Conservation (phyloP, 2,329 filamentous ascomycete species). For the Cryphonectria naterciae region DNA sequence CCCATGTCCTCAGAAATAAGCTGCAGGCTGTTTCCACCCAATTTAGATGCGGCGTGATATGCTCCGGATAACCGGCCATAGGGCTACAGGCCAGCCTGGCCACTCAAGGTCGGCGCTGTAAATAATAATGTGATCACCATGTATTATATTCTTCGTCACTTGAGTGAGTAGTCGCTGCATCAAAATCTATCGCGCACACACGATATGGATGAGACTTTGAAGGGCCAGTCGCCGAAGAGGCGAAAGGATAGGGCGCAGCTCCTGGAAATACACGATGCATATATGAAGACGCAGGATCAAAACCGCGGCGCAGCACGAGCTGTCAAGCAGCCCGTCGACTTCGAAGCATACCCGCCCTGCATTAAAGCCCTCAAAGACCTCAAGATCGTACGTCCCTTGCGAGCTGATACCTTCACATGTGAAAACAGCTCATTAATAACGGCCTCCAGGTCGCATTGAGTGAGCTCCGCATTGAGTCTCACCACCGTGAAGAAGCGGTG, state of each 20-base stretch:
- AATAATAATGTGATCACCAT: not conserved
- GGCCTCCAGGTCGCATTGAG: not conserved
- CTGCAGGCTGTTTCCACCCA: not conserved
- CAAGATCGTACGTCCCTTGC: not conserved
- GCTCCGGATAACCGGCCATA: not conserved
- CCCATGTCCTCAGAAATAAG: not conserved
- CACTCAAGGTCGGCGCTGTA: not conserved
- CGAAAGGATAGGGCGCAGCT: not conserved
- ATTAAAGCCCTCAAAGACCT: not conserved
- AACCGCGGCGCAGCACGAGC: not conserved
- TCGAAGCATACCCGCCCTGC: not conserved
- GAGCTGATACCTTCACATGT: not conserved
- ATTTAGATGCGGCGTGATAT: not conserved
- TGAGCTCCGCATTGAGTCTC: not conserved
- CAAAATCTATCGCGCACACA: not conserved
- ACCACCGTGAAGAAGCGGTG: not conserved
- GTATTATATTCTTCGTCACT: not conserved
- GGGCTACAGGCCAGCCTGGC: not conserved
- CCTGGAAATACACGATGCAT: not conserved
- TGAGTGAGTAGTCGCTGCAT: not conserved
- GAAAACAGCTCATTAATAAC: not conserved
- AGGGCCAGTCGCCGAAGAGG: not conserved
- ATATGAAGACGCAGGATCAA: not conserved
- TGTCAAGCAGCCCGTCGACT: not conserved
- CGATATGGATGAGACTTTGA: not conserved